Percentiles rank a stretch among this genome's conserved stretches.
phyloP scores from a whole-genome alignment of 78 protist genomes.

The Cavenderia fasciculata region DNA sequence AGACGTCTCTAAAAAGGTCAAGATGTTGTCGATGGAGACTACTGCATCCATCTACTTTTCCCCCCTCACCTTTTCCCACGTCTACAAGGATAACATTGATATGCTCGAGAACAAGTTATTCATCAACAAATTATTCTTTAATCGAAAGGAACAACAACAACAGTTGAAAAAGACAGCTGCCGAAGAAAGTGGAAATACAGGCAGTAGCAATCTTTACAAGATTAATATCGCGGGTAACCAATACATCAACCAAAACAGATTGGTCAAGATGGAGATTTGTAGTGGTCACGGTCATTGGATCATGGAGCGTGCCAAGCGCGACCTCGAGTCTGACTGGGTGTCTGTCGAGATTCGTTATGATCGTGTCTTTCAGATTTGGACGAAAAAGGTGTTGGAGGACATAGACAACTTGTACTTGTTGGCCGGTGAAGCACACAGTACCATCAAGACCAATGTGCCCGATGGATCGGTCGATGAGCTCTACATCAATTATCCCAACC shows the following conservation, averaged over 20 bases:
- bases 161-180: background rate
- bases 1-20: no score
- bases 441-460: slow-evolving; percentile 17
- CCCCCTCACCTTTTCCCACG: slow-evolving; percentile 6
- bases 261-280: slow-evolving; percentile 67
- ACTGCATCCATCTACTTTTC: slow-evolving; percentile 17
- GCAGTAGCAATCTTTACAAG: background rate
- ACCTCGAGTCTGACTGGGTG: slow-evolving; percentile 73
- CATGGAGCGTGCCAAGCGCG: slow-evolving; percentile 66
- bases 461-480: slow-evolving; percentile 45
- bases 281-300: slow-evolving; percentile 89
- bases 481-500: slow-evolving; percentile 84
- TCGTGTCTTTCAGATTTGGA: slow-evolving; percentile 82
- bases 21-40: no score
- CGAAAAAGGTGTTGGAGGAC: slow-evolving; percentile 48
- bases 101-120: slow-evolving; percentile 5
- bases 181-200: background rate
- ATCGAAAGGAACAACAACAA: background rate
- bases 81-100: background rate
- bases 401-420: slow-evolving; percentile 69
- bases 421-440: slow-evolving; percentile 79
- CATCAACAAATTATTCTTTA: background rate
- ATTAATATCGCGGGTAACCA: background rate
- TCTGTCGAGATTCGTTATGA: slow-evolving; percentile 84
- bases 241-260: background rate